Conservation (phyloP, 345 rosid genomes). For the Brassica nigra region DNA sequence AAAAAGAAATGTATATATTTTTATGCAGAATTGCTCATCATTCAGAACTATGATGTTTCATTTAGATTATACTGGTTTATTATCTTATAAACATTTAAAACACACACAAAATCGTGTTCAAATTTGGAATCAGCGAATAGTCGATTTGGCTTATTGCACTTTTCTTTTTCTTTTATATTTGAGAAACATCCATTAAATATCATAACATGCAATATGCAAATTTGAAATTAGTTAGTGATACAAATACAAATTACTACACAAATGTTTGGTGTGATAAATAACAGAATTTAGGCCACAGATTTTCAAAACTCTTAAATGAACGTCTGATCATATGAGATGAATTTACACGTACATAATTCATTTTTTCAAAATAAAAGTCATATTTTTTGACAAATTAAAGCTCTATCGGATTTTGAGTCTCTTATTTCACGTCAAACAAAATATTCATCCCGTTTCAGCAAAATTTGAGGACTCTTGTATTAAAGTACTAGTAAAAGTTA, state of each 20-base stretch:
- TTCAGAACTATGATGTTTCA: not conserved
- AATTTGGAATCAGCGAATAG: not conserved
- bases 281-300: not conserved
- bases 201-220: not conserved
- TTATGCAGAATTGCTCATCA: not conserved
- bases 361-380: not conserved
- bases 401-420: not conserved
- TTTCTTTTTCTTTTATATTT: not conserved
- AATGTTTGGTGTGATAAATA: not conserved
- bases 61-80: not conserved
- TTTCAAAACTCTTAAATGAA: not conserved
- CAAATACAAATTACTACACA: not conserved
- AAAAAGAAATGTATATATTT: not conserved
- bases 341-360: not conserved
- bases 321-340: not conserved
- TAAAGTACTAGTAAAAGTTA: not conserved
- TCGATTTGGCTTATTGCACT: not conserved
- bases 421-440: not conserved
- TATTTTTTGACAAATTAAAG: not conserved
- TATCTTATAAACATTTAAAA: not conserved
- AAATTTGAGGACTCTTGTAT: constrained; percentile 2
- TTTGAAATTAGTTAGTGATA: not conserved
- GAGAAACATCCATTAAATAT: not conserved
- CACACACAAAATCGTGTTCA: not conserved
- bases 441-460: not conserved